phyloP scores from a whole-genome alignment of 164 flowering plant species.

The Paratinospora sagittata region DNA sequence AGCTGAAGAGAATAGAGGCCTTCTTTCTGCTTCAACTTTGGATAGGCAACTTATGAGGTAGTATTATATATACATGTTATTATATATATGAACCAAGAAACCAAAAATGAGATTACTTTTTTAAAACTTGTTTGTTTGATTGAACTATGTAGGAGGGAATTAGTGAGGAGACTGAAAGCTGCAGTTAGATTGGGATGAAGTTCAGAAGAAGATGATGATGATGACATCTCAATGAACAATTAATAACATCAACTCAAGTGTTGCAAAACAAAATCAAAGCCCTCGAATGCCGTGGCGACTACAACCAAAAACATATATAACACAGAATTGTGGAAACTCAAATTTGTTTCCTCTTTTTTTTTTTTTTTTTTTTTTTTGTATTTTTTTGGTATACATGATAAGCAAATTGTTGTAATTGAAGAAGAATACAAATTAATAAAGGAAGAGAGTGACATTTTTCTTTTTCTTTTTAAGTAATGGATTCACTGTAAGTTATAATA shows the following conservation, averaged over 20 bases:
- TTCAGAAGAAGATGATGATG: background rate
- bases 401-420: too few relatives aligned
- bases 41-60: constrained; percentile 77
- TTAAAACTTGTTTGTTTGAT: background rate
- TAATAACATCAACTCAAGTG: background rate
- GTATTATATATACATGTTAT: background rate
- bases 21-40: constrained; percentile 51
- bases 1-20: constrained; percentile 90
- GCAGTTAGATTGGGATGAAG: constrained; percentile 14
- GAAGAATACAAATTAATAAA: too few relatives aligned
- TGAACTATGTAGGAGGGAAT: constrained; percentile 52
- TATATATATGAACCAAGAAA: background rate
- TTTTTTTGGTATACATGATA: background rate
- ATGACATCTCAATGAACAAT: background rate
- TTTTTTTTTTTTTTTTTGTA: background rate
- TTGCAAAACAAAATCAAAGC: background rate
- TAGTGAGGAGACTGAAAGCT: constrained; percentile 44
- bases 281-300: background rate
- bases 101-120: background rate
- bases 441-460: too few relatives aligned
- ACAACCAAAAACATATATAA: background rate
- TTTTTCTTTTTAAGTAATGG: too few relatives aligned
- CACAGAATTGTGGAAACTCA: background rate
- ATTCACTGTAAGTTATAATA: too few relatives aligned
- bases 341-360: background rate